Evolutionary conservation across 495 filamentous ascomycete genomes (phyloP), one percentile per base, ranked within the genome.

Genomic region (Filosporella fistucella): DNA sequence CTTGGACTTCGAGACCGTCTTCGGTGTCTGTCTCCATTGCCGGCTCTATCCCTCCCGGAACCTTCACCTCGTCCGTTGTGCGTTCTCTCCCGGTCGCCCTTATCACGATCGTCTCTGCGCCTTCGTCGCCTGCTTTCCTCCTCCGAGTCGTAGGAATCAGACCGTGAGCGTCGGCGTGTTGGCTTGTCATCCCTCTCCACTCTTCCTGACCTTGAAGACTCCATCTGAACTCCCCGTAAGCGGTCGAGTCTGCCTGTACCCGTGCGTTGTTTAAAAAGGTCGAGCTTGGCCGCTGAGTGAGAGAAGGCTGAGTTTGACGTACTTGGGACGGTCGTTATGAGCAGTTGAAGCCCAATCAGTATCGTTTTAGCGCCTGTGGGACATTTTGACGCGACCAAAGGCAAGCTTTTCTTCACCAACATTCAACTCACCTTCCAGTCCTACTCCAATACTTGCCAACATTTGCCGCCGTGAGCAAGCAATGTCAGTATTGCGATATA

Each of bases 1-100:
- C 53, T 56, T 18, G 44, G 53, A 18, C 53, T 54, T 44, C 57
- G 39, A 32, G 45, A 47, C 3, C 57, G 57, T 33, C 54, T 48
- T 26, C 42, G 39, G n/a, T 56, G 45, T 34, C 51, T 34, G n/a
- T n/a, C n/a, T n/a, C n/a, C n/a, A 20, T 55, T 52, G 14, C 47
- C 43, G 39, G 40, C 18, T 26, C 26, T 51, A 17, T 51, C 46
- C 34, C 34, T 44, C 33, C 14, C 30, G 9, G n/a, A 12, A 36
- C 17, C 43, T 2, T 25, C 26, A 22, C 30, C 16, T 32, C 22
- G 10, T 12, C 29, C 33, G 17, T 34, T 32, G 5, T 21, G 10
- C 7, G 22, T 29, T 12, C 11, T 16, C 18, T 45, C 51, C 20
- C 37, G 35, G 4, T 47, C 45, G 24, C 38, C 44, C 39, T 45